These are phyloP conservation scores for Scolecobasidium constrictum DNA, from an alignment of 2,329 filamentous ascomycete species.

Conservation along the genomic window DNA sequence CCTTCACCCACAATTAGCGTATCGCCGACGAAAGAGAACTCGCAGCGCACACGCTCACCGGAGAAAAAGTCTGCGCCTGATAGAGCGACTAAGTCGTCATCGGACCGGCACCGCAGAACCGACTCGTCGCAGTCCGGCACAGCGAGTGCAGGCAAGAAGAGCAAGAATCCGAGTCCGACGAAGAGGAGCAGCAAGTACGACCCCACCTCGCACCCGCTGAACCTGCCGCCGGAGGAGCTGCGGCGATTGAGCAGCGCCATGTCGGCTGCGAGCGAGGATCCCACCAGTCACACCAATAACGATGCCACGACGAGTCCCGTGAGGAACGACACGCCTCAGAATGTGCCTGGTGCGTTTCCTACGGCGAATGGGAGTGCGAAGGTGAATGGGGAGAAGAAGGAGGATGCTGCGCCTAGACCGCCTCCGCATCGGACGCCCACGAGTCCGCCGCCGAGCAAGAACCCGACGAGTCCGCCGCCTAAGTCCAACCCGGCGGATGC, in stretches of 20 bases:
- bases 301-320: conserved; percentile 48
- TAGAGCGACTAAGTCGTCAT: background rate
- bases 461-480: conserved; percentile 26
- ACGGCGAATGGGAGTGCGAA: conserved; percentile 17
- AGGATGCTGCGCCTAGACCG: conserved; percentile 47
- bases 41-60: background rate
- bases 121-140: too few species aligned
- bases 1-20: too few species aligned
- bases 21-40: too few species aligned
- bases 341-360: conserved; percentile 35
- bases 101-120: background rate
- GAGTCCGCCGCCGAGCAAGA: conserved; percentile 24
- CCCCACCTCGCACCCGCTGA: conserved; percentile 72
- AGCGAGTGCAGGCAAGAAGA: too few species aligned
- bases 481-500: conserved; percentile 55
- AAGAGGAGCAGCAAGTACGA: conserved; percentile 21
- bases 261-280: conserved; percentile 27
- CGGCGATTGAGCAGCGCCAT: conserved; percentile 57
- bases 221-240: conserved; percentile 80
- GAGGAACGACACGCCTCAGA: conserved; percentile 36
- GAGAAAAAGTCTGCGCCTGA: background rate
- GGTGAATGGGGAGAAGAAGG: conserved; percentile 34
- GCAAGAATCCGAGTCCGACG: conserved; percentile 3
- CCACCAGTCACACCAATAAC: conserved; percentile 63
- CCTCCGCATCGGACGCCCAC: conserved; percentile 55